Conservation (phyloP, 495 filamentous ascomycete genomes). For the Tuber melanosporum region DNA sequence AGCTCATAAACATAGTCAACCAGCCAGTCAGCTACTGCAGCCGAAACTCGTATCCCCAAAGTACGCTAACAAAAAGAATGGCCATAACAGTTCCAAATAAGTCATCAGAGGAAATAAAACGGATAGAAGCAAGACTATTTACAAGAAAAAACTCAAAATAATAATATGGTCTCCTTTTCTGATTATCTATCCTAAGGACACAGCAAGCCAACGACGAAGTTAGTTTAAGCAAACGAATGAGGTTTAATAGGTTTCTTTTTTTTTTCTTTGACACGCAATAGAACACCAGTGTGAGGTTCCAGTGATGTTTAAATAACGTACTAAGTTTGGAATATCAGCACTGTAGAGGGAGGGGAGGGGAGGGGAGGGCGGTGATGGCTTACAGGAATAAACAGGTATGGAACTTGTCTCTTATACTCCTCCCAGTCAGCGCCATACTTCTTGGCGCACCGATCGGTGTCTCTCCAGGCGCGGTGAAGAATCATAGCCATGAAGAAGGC, state of each 20-base stretch:
- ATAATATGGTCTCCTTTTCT: not conserved
- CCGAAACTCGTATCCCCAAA: not conserved
- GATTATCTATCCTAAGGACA: not conserved
- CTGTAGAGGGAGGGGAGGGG: not conserved
- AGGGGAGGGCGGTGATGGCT: conserved; percentile 45
- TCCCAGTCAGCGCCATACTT: conserved; percentile 92
- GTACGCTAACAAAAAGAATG: not conserved
- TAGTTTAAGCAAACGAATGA: not conserved
- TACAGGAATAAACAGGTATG: conserved; percentile 94
- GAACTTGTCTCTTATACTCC: conserved; percentile 81
- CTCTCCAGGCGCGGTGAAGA: conserved; percentile 73
- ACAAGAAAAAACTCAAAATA: not conserved
- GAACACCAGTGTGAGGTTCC: not conserved
- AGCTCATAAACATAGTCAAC: not conserved
- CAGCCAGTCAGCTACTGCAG: not conserved
- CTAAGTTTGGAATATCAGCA: conserved; percentile 21
- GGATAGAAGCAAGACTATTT: not conserved
- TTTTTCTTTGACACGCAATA: not conserved
- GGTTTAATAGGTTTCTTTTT: not conserved
- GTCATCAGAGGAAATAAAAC: not conserved
- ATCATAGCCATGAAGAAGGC: conserved; percentile 91
- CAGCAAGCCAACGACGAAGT: not conserved
- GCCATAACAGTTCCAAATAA: not conserved
- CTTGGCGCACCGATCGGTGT: conserved; percentile 72
- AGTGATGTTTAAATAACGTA: conserved; percentile 39